Evolutionary conservation across 2,329 filamentous ascomycete genomes (phyloP), one percentile per base, ranked within the genome.

Genomic region (Pochonia chlamydosporia): DNA sequence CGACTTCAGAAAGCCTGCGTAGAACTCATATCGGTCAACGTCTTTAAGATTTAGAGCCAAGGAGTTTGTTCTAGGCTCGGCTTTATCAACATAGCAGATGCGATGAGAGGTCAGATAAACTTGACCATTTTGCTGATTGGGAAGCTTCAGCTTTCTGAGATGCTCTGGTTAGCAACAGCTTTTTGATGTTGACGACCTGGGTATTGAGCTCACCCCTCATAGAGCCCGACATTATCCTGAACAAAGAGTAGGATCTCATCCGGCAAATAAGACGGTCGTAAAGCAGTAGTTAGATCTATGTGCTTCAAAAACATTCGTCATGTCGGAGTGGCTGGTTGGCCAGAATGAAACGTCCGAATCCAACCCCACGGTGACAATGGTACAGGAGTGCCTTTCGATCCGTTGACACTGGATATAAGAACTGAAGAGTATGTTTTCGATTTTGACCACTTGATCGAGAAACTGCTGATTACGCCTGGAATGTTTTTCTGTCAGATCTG

Each of bases 231-330:
- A 66, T 89, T 91, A 76, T 97, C 91, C 73, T 97, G 92, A 49
- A 99, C 92, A 71, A 96, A 97, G 50, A 99, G 79, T 46, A 97
- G 76, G 57, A 89, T 87, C 78, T 99, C 93, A 75, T 96, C 93
- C 62, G 89, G 87, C 56, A 95, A 80, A 65, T 96, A 86, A 52
- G 85, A 87, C 60, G 93, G 93, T 76, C 93, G 87, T 64, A 96
- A 81, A 64, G 93, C 93, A 72, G 92, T 96, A 49, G 93, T 99
- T 62, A 99, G 81, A 71, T 99, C 92, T 67, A 97, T 80, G 60
- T 87, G 83, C 78, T 95, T 92, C 77, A 96, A 78, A 81, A 95
- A 96, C 92, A 97, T 97, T 77, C 87, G 89, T 86, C 73, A 79
- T 75, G 65, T 70, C 72, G 50, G 30, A 49, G 50, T 48, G 52